These are phyloP conservation scores for Aphanomyces euteiches DNA, from an alignment of 352 stramenopile species.

Conservation along the genomic window DNA sequence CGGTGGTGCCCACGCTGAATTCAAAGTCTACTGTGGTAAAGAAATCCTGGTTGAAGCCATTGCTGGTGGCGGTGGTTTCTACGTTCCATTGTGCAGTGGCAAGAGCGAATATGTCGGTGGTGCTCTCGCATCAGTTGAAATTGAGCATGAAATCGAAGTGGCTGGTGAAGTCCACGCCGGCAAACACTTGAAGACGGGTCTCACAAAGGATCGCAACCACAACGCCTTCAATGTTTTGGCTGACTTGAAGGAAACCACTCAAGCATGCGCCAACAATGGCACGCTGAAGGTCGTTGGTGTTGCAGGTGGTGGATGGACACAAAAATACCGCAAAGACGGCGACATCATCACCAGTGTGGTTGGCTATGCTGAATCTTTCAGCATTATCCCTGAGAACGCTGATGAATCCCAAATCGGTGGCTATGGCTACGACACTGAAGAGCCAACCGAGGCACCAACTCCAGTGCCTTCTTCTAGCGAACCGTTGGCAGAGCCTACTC, in stretches of 20 bases:
- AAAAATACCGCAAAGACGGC: conserved; percentile 14
- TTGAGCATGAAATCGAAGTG: conserved; percentile 14
- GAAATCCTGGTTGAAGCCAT: conserved; percentile 17
- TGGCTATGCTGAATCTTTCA: conserved; percentile 22
- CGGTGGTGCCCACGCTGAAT: conserved; percentile 22
- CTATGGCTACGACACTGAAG: neutral
- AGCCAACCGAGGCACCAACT: neutral
- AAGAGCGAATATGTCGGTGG: conserved; percentile 21
- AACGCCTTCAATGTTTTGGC: conserved; percentile 13
- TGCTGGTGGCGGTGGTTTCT: conserved; percentile 24
- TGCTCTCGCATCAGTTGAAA: conserved; percentile 9
- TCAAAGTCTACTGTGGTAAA: conserved; percentile 8
- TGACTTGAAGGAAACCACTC: conserved; percentile 14
- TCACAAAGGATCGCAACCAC: neutral
- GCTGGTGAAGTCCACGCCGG: conserved; percentile 2
- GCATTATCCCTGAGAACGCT: neutral
- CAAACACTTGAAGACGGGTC: conserved; percentile 4
- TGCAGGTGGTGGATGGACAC: conserved; percentile 22
- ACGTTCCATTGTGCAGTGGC: conserved; percentile 9
- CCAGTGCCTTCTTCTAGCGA: too few species aligned
- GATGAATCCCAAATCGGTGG: neutral
- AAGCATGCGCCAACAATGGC: conserved; percentile 8
- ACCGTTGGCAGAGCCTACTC: neutral
- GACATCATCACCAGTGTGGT: conserved; percentile 16
- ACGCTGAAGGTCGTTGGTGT: conserved; percentile 5